These are phyloP conservation scores for Corylus heterophylla DNA, from an alignment of 306 rosid genomes.

Conservation along the genomic window DNA sequence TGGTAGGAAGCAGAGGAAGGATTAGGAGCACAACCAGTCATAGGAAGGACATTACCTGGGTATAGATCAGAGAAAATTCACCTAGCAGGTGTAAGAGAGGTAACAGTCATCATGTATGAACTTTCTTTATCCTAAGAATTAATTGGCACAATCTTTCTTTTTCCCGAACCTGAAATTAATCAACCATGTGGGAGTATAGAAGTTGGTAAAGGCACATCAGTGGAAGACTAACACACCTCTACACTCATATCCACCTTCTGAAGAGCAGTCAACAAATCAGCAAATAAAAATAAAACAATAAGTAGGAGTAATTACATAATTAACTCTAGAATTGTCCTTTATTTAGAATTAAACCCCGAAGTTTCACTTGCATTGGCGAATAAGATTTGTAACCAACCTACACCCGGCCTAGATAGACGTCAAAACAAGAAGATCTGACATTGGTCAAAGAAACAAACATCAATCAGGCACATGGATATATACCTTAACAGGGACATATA, in stretches of 20 bases:
- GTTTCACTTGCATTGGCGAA: not conserved
- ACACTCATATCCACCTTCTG: constrained; percentile 27
- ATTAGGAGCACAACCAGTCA: constrained; percentile 36
- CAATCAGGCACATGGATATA: not conserved
- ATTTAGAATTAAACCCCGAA: not conserved
- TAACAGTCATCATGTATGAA: constrained; percentile 25
- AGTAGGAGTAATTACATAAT: not conserved
- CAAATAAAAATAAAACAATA: constrained; percentile 6
- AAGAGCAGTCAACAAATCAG: constrained; percentile 25
- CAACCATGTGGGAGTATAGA: constrained; percentile 32
- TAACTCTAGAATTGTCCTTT: not conserved
- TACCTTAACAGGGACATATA: constrained; percentile 18
- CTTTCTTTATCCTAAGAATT: constrained; percentile 41
- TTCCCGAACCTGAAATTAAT: constrained; percentile 46
- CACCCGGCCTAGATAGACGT: not conserved
- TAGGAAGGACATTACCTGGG: constrained; percentile 52
- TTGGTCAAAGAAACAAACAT: not conserved
- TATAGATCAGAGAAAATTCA: constrained; percentile 26
- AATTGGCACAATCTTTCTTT: constrained; percentile 13
- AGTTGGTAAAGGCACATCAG: constrained; percentile 19
- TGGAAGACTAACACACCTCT: constrained; percentile 19
- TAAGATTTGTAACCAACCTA: not conserved
- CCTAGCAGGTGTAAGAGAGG: constrained; percentile 42
- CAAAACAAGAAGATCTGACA: not conserved
- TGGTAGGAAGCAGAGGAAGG: constrained; percentile 31